Evolutionary conservation across 352 stramenopile genomes (phyloP).

Genomic region (Bremia lactucae): DNA sequence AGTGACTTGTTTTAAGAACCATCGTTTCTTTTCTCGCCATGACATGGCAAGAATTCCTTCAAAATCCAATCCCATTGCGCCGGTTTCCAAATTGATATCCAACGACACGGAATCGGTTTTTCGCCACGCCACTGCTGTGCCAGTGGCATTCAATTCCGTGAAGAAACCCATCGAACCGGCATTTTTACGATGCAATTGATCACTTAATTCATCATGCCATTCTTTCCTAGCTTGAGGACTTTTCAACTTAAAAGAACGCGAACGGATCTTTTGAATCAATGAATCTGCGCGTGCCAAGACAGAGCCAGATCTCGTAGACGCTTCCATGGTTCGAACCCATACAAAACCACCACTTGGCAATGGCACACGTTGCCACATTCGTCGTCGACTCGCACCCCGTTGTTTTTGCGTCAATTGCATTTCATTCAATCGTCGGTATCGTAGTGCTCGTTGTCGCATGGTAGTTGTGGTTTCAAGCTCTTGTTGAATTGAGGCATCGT

Average conservation of each 20-base stretch:
- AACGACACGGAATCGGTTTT: constrained; percentile 44
- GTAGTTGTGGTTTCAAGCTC: constrained; percentile 25
- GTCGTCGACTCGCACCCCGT: constrained; percentile 33
- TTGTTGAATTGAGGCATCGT: constrained; percentile 7
- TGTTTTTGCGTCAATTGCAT: constrained; percentile 65
- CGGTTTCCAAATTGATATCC: constrained; percentile 26
- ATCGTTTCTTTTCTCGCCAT: constrained; percentile 64
- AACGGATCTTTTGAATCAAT: constrained; percentile 40
- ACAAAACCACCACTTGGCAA: constrained; percentile 48
- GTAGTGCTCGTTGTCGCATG: constrained; percentile 41
- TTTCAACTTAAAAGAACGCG: constrained; percentile 47
- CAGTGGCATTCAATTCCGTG: constrained; percentile 38
- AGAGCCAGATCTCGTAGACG: constrained; percentile 3
- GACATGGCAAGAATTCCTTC: constrained; percentile 60
- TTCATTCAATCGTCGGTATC: constrained; percentile 51
- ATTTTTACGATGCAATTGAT: constrained; percentile 72
- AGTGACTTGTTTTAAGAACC: constrained; percentile 64
- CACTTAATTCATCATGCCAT: constrained; percentile 35
- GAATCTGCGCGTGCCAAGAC: constrained; percentile 29
- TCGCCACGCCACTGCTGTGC: constrained; percentile 31
- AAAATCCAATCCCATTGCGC: constrained; percentile 35
- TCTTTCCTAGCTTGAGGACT: constrained; percentile 33
- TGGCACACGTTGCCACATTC: constrained; percentile 52
- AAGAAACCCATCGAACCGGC: constrained; percentile 60
- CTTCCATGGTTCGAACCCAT: constrained; percentile 42